A percentile compares a stretch with the other conserved stretches of the same genome.
These are phyloP conservation scores for Antitrichia curtipendula DNA, from an alignment of 225 moss, liverwort and hornwort genomes.

Conservation along the genomic window DNA sequence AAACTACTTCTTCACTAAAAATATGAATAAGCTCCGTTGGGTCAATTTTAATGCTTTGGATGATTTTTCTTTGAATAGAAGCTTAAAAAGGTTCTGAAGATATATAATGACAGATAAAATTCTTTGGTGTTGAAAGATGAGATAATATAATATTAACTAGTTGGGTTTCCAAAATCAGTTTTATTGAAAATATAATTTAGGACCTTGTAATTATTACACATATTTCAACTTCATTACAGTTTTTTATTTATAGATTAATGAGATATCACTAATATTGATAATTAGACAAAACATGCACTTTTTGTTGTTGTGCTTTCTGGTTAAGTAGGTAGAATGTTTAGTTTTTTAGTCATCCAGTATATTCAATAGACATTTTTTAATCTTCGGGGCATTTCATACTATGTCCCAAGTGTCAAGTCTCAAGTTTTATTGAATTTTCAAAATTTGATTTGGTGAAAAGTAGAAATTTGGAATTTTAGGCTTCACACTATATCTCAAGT, in stretches of 20 bases:
- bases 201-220: not conserved
- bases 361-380: not conserved
- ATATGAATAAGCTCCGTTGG: not conserved
- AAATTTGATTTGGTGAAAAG: not conserved
- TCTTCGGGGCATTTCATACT: not conserved
- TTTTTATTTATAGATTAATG: not conserved
- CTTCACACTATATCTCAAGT: not conserved
- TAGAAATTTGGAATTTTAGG: not conserved
- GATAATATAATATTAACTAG: not conserved
- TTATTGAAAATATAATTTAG: not conserved
- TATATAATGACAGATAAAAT: no score
- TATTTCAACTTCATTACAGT: not conserved
- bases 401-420: accelerated
- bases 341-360: not conserved
- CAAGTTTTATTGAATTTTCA: not conserved
- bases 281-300: not conserved
- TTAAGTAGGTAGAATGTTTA: not conserved
- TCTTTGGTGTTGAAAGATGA: no score
- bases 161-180: not conserved
- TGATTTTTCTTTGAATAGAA: no score
- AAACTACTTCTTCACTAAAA: not conserved
- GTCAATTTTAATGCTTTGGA: no score
- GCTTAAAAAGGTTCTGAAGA: no score
- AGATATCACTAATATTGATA: no score
- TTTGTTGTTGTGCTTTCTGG: not conserved